phyloP scores from a whole-genome alignment of 2,329 filamentous ascomycete species.

The Beauveria asiatica region DNA sequence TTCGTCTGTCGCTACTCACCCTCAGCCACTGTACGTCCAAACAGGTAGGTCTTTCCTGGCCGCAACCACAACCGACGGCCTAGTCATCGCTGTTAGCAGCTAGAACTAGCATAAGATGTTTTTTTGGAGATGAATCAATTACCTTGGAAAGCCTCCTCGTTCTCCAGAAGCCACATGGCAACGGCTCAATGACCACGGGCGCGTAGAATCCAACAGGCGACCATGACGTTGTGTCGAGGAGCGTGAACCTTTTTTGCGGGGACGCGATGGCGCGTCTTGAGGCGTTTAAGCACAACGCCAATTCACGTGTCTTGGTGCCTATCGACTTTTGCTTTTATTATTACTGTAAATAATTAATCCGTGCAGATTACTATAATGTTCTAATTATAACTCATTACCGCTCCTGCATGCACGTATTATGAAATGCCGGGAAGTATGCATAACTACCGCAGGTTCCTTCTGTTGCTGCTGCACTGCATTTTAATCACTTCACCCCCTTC shows the following conservation, averaged over 20 bases:
- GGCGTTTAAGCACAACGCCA: conserved; percentile 15
- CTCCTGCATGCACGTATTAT: too few species aligned
- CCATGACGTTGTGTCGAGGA: not conserved
- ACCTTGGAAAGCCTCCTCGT: conserved; percentile 44
- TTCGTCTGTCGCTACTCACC: conserved; percentile 34
- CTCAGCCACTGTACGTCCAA: conserved; percentile 68
- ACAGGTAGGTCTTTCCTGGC: conserved; percentile 76
- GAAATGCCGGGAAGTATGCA: too few species aligned
- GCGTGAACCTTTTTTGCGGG: conserved; percentile 10
- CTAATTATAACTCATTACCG: not conserved
- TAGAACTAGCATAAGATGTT: not conserved
- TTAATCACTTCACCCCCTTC: not conserved
- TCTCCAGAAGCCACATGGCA: conserved; percentile 58
- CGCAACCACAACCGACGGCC: conserved; percentile 65
- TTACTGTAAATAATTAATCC: too few species aligned
- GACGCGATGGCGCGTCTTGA: conserved; percentile 5
- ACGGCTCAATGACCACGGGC: not conserved
- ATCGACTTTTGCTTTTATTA: not conserved
- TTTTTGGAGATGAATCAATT: conserved; percentile 2
- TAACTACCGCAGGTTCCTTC: not conserved
- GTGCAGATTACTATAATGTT: not conserved
- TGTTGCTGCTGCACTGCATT: not conserved
- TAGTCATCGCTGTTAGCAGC: conserved; percentile 15
- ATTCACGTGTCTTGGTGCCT: conserved; percentile 15
- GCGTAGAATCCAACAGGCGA: not conserved